Conservation (phyloP, 805 yeast genomes). For the Saturnispora hagleri region DNA sequence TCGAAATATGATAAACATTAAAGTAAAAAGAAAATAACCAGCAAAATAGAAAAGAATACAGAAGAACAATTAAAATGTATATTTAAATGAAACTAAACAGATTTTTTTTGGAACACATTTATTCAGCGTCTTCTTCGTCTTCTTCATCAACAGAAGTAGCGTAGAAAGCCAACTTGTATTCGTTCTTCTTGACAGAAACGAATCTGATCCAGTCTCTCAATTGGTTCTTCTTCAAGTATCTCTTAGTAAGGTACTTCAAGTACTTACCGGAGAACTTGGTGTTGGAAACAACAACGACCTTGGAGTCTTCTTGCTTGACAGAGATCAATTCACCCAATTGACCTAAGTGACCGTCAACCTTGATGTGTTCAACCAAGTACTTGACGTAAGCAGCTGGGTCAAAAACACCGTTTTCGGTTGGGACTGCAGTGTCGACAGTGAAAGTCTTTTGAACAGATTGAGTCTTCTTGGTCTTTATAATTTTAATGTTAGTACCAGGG, state of each 20-base stretch:
- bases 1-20: neutral
- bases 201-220: conserved; percentile 99
- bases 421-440: conserved; percentile 94
- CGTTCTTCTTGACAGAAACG: conserved; percentile 90
- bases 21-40: neutral
- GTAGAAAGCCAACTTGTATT: conserved; percentile 98
- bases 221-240: conserved; percentile 99
- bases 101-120: conserved; percentile 27
- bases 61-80: conserved; percentile 5
- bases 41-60: conserved; percentile 4
- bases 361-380: conserved; percentile 98
- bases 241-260: conserved; percentile 98
- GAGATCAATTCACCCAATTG: conserved; percentile 94
- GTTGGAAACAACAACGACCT: conserved; percentile 80
- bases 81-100: neutral
- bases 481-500: conserved; percentile 6
- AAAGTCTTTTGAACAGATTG: conserved; percentile 72
- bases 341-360: conserved; percentile 94
- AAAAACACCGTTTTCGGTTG: conserved; percentile 94
- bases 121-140: conserved; percentile 72
- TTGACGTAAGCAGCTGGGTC: conserved; percentile 97
- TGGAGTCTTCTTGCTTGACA: conserved; percentile 77
- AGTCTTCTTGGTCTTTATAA: conserved; percentile 62
- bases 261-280: conserved; percentile 99
- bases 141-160: conserved; percentile 92